phyloP scores from a whole-genome alignment of 345 rosid genomes.

The Stellera chamaejasme region DNA sequence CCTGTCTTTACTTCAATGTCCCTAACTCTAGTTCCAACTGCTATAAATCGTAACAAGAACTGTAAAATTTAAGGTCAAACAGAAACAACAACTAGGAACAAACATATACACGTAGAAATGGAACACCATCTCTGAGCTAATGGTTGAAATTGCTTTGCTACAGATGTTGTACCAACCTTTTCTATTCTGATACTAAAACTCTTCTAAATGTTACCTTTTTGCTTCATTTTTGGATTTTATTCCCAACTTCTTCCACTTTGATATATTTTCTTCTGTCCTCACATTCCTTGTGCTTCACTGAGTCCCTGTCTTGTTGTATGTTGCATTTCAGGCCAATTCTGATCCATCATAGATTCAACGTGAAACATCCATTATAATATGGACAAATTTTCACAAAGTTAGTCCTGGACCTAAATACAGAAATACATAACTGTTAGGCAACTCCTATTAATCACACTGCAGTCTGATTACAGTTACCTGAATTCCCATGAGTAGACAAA shows the following conservation, averaged over 20 bases:
- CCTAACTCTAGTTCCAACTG: slow-evolving; percentile 1
- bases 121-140: slow-evolving; percentile 16
- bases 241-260: slow-evolving; percentile 10
- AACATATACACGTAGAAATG: slow-evolving; percentile 16
- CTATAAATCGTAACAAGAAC: slow-evolving; percentile 10
- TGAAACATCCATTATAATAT: neutral
- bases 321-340: slow-evolving; percentile 14
- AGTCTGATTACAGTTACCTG: neutral
- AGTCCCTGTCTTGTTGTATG: no score
- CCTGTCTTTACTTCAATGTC: slow-evolving; percentile 4
- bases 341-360: slow-evolving; percentile 4
- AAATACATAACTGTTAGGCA: neutral
- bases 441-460: neutral
- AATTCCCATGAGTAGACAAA: slow-evolving; percentile 24
- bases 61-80: slow-evolving; percentile 15
- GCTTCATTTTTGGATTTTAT: slow-evolving; percentile 13
- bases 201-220: slow-evolving; percentile 28
- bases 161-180: slow-evolving; percentile 10
- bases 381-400: slow-evolving; percentile 3
- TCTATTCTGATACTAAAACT: slow-evolving; percentile 10
- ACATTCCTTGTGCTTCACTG: slow-evolving; percentile 16
- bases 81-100: slow-evolving; percentile 8
- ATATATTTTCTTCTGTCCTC: slow-evolving; percentile 13
- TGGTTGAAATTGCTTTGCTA: slow-evolving; percentile 6
- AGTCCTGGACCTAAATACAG: slow-evolving; percentile 12